Conservation (phyloP, 768 basidiomycete genomes). For the Lactifluus rugatus region DNA sequence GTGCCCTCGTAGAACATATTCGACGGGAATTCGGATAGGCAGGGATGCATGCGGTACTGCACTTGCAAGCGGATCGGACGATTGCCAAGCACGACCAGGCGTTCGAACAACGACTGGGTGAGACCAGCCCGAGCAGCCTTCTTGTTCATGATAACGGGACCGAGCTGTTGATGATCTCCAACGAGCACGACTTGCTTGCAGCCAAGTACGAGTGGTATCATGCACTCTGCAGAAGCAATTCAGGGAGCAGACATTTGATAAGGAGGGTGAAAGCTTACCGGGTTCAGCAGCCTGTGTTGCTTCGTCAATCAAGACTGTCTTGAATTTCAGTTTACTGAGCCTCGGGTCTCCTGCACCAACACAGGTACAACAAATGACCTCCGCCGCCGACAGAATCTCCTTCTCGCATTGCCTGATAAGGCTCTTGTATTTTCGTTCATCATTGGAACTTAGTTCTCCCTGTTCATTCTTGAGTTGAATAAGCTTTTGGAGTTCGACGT, state of each 20-base stretch:
- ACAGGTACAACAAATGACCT: constrained; percentile 98
- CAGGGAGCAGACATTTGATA: neutral
- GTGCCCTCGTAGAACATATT: constrained; percentile 99
- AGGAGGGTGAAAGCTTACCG: constrained; percentile 38
- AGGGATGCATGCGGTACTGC: constrained; percentile 99
- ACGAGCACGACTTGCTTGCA: constrained; percentile 98
- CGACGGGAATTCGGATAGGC: constrained; percentile 96
- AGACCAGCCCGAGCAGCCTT: constrained; percentile 98
- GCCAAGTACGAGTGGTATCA: constrained; percentile 97
- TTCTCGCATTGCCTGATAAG: constrained; percentile 92
- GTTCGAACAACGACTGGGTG: constrained; percentile 96
- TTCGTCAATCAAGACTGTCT: constrained; percentile 97
- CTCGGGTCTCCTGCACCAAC: constrained; percentile 97
- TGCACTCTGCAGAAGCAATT: constrained; percentile 62
- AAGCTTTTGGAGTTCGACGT: constrained; percentile 95
- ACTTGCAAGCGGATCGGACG: constrained; percentile 97
- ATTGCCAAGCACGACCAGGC: constrained; percentile 90
- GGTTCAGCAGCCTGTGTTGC: constrained; percentile 98
- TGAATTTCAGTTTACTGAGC: constrained; percentile 93
- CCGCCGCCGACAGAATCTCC: constrained; percentile 90
- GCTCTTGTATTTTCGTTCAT: constrained; percentile 97
- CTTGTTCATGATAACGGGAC: constrained; percentile 99
- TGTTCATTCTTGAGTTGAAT: constrained; percentile 97
- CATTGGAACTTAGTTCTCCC: constrained; percentile 91
- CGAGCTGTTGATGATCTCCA: constrained; percentile 94